Base-by-base conservation (phyloP, 176 grass and related monocot genomes). In the Carex parvula region DNA sequence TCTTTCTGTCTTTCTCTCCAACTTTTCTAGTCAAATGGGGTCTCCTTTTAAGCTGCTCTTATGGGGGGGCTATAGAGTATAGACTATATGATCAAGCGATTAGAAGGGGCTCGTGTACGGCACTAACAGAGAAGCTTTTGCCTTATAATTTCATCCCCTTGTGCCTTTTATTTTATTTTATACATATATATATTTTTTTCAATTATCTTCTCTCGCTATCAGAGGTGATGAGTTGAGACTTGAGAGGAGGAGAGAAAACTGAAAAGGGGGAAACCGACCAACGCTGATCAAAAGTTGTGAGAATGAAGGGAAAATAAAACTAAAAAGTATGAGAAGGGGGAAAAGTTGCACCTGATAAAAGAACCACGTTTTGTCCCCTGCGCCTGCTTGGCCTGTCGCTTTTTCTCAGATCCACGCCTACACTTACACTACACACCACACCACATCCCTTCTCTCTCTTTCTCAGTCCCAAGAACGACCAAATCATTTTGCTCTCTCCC, bases 1-100 rank as follows among this genome's bases (percentile, higher is more conserved):
- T 81, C 80, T 83, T 91, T 58, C 50, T 66, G 72, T 64, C 39
- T 86, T 86, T 80, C 63, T 86, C 70, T 44, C 44, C 56, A 85
- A 65, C 69, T 77, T 85, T 87, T 87, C 50, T 82, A 84, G 93
- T 96, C 89, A 96, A 96, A 92, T 61, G 70, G 74, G 83, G 62
- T 80, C 24, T 70, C 88, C 92, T 92, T 94, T 94, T 94, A 90
- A 87, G 73, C 90, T 65, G 35, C 50, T 82, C 60, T 82, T 79
- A 74, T 64, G 88, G 84, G 83, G 81, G 46, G 54, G 69, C 78
- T 83, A 79, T 62, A 29, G 79, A 53, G 46, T 84, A 82, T 50
- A 81, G 55, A 87, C 75, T 91, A 89, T 91, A 89, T 87, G 66
- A 89, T 86, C 86, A 85, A 64, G 48, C 50, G 50, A 60, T 64